Conservation (phyloP, 768 basidiomycete species). For the Boletus reticulatus region DNA sequence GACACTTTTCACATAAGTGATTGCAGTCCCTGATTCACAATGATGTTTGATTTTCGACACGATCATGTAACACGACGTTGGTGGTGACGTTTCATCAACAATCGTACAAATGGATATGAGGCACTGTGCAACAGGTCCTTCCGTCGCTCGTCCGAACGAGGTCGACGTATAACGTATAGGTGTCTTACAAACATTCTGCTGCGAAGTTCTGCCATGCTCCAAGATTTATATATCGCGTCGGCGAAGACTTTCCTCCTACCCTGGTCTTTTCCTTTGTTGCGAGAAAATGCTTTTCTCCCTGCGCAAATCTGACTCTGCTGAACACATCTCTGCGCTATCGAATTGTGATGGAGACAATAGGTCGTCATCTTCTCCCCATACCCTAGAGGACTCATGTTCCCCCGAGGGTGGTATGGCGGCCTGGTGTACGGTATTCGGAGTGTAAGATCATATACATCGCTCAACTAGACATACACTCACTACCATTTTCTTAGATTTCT, state of each 20-base stretch:
- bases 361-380: neutral
- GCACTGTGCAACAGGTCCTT: neutral
- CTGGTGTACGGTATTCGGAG: constrained; percentile 27
- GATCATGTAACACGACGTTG: neutral
- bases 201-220: neutral
- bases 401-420: constrained; percentile 20
- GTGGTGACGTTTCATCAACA: neutral
- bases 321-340: neutral
- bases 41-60: neutral
- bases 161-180: neutral
- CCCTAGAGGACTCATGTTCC: neutral
- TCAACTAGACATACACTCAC: neutral
- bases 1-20: neutral
- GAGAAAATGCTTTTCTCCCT: constrained; percentile 1
- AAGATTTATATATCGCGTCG: neutral
- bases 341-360: neutral
- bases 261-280: neutral
- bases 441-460: constrained; percentile 9
- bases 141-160: neutral
- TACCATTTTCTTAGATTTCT: constrained; percentile 20
- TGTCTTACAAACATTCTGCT: too few relatives aligned
- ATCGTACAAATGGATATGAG: neutral
- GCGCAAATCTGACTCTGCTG: neutral
- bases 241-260: neutral
- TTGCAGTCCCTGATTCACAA: neutral